Evolutionary conservation across 2,329 filamentous ascomycete species (phyloP), one percentile per base, ranked within the genome.

Genomic region (Pseudogymnoascus sp.): DNA sequence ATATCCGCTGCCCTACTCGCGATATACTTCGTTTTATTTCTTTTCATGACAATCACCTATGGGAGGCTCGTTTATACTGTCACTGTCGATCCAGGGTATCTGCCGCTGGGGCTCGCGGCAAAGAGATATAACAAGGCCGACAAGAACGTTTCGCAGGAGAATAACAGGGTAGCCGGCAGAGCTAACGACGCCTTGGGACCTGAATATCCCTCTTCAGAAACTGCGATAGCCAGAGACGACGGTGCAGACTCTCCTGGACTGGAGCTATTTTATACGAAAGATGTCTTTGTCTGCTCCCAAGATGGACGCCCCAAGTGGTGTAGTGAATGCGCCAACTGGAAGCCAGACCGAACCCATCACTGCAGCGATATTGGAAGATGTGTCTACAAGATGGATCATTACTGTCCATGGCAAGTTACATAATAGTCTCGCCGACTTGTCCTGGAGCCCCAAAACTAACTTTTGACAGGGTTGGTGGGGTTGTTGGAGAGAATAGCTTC

Each of bases 321-420:
- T 76, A 87, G 87, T 3, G 83, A 85, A 61, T 99, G 93, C 73
- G 84, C 84, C 63, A 90, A 88, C 67, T 96, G 90, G 85, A 97
- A 97, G 75, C 87, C 89, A 0, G 93, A 97, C 71, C 84, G 93
- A 3, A 84, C 89, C 2, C 92, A 96, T 73, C 93, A 97, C 75
- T 96, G 89, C 71, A 87, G 87, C 61, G 90, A 96, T 72, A 79
- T 95, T 11, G 85, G 85, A 60, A 83, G 91, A 46, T 97, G 93
- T 71, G 89, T 96, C 21, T 79, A 83, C 42, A 95, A 95, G 71
- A 95, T 97, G 89, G 93, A 97, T 67, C 93, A 97, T 72, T 95
- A 93, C 70, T 99, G 95, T 71, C 95, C 93, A 0, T 97, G 87
- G 85, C 81, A 74, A 64, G 70, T 69, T 56, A 18, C 25, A 31